Evolutionary conservation across 148 eudicot species (phyloP), one percentile per base, ranked within the genome.

Genomic region (Polygonum aviculare): DNA sequence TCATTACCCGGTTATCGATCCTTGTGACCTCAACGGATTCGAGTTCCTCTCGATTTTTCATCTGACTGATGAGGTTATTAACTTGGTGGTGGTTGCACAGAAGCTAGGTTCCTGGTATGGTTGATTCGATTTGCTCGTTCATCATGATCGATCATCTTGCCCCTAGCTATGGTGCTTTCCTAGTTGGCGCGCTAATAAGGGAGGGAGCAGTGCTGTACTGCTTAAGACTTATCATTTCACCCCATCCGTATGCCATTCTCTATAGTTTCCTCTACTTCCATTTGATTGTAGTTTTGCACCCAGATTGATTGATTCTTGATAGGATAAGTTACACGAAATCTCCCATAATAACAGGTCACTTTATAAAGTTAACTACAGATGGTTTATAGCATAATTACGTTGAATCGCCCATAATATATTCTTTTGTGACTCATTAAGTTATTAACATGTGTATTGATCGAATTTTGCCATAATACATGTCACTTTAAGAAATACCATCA

Each of bases 31-130:
- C 4, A 80, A 74, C 3, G 99, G 99, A 6, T 95, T 93, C 70
- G 88, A 95, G 62, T 87, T 87, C 45, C 89, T 90, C n/a, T 87
- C 93, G 1, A 81, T 85, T 4, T 95, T 78, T 59, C 99, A 95
- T 80, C 99, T 98, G 0, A 87, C 84, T 0, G 97, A 92, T 73
- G 97, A 95, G 82, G 98, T 95, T 19, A 81, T 95, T 48, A 95
- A 95, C 76, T 95, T 96, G 12, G 97, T 95, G 1, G 88, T 95
- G 9, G 82, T 92, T 7, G 93, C 97, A 0, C 83, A 91, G 16
- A 90, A n/a, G n/a, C n/a, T n/a, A 85, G 79, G 62, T 76, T 50
- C 44, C 78, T 22, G 59, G 38, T 14, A 9, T 48, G 21, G 4
- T 14, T 69, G 74, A 76, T 3, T 63, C 77, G 22, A 38, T 59